A percentile compares a stretch with the other conserved stretches of the same genome.
These are phyloP conservation scores for Cladophialophora yegresii DNA, from an alignment of 2,329 filamentous ascomycete genomes.

Conservation along the genomic window DNA sequence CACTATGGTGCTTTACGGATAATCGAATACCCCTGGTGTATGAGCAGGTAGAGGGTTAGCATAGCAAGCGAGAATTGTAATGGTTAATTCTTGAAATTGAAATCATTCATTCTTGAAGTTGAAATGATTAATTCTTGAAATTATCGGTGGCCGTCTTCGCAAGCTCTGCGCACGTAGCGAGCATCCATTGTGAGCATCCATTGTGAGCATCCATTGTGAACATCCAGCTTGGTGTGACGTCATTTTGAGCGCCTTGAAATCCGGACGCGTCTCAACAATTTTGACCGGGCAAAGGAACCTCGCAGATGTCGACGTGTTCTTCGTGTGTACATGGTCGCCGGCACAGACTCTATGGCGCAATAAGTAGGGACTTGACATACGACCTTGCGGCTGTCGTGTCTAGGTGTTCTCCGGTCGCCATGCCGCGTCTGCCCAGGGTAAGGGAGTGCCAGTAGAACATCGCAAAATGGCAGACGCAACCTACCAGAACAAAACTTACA, in stretches of 20 bases:
- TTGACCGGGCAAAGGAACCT: background rate
- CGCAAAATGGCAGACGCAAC: constrained; percentile 18
- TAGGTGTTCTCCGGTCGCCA: background rate
- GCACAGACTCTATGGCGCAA: background rate
- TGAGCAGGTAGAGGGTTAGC: background rate
- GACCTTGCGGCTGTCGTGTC: background rate
- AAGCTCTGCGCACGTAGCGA: background rate
- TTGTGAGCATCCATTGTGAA: too few species aligned
- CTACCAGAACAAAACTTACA: background rate
- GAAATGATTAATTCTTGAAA: background rate
- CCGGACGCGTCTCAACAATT: constrained; percentile 9
- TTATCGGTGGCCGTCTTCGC: too few species aligned
- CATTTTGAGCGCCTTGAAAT: background rate
- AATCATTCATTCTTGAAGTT: too few species aligned
- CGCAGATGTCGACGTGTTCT: background rate
- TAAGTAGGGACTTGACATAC: background rate
- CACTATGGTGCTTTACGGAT: background rate
- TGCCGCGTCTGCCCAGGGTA: background rate
- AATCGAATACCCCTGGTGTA: background rate
- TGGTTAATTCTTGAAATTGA: background rate
- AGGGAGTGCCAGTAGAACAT: background rate
- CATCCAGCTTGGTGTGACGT: background rate
- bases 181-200: too few species aligned
- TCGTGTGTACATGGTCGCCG: background rate
- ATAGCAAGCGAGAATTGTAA: background rate